These are phyloP conservation scores for Pinus albicaulis DNA, from an alignment of 75 land plant species.

Conservation along the genomic window DNA sequence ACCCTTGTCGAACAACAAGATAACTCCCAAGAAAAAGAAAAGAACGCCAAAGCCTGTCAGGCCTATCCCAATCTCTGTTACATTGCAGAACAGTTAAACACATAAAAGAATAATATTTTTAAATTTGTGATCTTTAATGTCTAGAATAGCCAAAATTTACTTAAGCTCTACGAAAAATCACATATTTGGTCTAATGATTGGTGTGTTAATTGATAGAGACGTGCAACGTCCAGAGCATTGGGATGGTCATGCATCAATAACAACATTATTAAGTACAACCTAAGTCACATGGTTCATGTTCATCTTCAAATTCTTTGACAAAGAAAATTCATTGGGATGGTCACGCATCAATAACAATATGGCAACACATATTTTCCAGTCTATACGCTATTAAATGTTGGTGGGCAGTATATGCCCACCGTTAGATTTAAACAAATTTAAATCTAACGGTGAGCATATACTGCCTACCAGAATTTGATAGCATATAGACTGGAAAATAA, in stretches of 20 bases:
- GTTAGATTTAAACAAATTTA: too few species aligned
- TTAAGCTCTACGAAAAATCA: neutral
- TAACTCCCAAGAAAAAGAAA: constrained; percentile 77
- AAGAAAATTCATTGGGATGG: too few species aligned
- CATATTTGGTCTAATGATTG: too few species aligned
- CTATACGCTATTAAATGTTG: too few species aligned
- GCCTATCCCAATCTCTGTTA: constrained; percentile 87
- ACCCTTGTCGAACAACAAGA: constrained; percentile 94
- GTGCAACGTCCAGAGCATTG: neutral
- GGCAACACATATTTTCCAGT: too few species aligned
- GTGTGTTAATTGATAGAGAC: neutral
- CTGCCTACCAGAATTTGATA: too few species aligned
- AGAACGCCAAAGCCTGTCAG: constrained; percentile 88
- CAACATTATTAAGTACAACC: too few species aligned
- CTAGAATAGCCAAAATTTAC: neutral
- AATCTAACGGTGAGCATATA: too few species aligned
- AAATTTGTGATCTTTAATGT: neutral
- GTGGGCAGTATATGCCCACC: too few species aligned
- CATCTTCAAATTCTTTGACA: too few species aligned
- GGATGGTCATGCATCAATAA: neutral
- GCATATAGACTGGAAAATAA: too few species aligned
- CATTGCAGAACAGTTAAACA: neutral
- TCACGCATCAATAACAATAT: neutral
- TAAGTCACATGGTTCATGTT: too few species aligned
- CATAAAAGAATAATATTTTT: neutral